phyloP scores from a whole-genome alignment of 2,329 filamentous ascomycete genomes.

The Aspergillus terreus region DNA sequence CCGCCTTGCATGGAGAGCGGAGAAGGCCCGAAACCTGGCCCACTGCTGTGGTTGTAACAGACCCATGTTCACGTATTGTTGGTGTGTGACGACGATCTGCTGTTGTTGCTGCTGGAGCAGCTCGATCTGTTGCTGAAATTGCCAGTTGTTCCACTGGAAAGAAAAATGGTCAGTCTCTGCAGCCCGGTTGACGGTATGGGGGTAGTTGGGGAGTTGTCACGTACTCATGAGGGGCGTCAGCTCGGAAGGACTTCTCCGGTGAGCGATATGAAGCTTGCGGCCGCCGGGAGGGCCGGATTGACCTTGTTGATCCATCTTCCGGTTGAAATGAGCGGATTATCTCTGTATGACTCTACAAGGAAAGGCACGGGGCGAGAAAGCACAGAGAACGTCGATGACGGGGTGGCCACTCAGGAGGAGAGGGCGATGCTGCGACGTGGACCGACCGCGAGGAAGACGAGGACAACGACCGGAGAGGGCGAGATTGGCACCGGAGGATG shows the following conservation, averaged over 20 bases:
- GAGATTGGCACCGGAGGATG: background rate
- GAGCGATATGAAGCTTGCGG: constrained; percentile 92
- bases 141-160: constrained; percentile 87
- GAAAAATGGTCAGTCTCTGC: constrained; percentile 16
- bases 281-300: constrained; percentile 61
- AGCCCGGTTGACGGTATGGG: constrained; percentile 33
- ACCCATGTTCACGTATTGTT: constrained; percentile 97
- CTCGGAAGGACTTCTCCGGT: constrained; percentile 94
- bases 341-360: background rate
- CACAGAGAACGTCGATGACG: background rate
- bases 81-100: constrained; percentile 91
- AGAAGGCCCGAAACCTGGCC: constrained; percentile 67
- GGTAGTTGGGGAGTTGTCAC: constrained; percentile 45
- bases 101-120: constrained; percentile 96
- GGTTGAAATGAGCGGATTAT: constrained; percentile 17
- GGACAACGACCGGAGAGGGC: constrained; percentile 17
- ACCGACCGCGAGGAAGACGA: too few species aligned
- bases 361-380: background rate
- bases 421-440: too few species aligned
- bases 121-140: constrained; percentile 95
- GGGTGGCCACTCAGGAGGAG: too few species aligned
- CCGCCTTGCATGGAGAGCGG: constrained; percentile 69
- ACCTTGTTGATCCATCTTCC: constrained; percentile 64
- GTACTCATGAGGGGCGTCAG: constrained; percentile 96
- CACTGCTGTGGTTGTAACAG: constrained; percentile 82